phyloP scores from a whole-genome alignment of 768 basidiomycete species.

The Suillus alpinus region DNA sequence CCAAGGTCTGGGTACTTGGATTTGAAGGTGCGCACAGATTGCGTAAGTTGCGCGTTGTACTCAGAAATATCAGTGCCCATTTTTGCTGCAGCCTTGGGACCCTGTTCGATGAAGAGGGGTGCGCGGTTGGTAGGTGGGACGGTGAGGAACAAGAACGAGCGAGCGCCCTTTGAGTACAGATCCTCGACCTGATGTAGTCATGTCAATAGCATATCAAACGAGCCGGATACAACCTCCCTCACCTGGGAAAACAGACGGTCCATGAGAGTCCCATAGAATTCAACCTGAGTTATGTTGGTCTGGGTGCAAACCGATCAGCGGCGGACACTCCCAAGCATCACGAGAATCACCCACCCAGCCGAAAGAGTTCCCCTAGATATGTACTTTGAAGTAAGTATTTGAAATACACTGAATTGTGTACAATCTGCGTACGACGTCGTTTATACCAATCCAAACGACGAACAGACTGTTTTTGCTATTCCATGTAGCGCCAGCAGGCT shows the following conservation, averaged over 20 bases:
- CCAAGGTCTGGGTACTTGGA: slow-evolving; percentile 41
- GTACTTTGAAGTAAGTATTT: neutral
- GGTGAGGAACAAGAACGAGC: slow-evolving; percentile 62
- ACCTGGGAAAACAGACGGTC: slow-evolving; percentile 29
- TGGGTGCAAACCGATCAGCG: slow-evolving; percentile 1
- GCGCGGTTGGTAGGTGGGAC: slow-evolving; percentile 59
- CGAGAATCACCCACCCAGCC: slow-evolving; percentile 16
- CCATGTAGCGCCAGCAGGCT: slow-evolving; percentile 56
- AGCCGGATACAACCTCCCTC: neutral
- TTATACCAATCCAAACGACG: slow-evolving; percentile 71
- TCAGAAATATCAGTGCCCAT: slow-evolving; percentile 38
- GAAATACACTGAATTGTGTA: neutral
- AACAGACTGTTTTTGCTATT: slow-evolving; percentile 55
- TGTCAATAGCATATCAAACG: neutral
- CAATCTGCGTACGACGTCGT: slow-evolving; percentile 46
- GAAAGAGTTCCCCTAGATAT: slow-evolving; percentile 5
- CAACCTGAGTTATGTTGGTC: slow-evolving; percentile 21
- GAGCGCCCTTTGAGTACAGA: slow-evolving; percentile 41
- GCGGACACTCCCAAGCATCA: neutral
- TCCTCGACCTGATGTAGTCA: slow-evolving; percentile 14
- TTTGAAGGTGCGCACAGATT: slow-evolving; percentile 39
- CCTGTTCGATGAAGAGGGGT: slow-evolving; percentile 48
- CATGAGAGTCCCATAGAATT: slow-evolving; percentile 26
- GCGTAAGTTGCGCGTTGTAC: slow-evolving; percentile 49
- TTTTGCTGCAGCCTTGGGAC: slow-evolving; percentile 21